Conservation (phyloP, 2,329 filamentous ascomycete species). For the Arthrobotrys megalospora region DNA sequence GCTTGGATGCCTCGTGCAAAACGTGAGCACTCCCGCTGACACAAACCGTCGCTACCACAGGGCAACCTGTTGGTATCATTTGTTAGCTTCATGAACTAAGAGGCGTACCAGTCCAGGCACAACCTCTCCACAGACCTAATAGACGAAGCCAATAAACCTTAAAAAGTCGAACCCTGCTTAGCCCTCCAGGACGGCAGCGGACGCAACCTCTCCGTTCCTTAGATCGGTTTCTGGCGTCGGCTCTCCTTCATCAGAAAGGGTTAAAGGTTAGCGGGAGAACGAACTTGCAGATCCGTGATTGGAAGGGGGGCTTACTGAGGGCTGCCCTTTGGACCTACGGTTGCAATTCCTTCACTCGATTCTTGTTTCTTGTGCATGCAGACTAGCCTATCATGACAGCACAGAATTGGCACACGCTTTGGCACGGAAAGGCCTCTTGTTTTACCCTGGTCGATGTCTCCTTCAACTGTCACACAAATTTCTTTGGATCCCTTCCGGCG, state of each 20-base stretch:
- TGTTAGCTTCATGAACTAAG: constrained; percentile 11
- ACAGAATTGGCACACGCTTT: constrained; percentile 58
- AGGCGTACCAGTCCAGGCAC: constrained; percentile 33
- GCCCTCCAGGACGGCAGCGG: constrained; percentile 56
- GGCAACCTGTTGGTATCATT: constrained; percentile 37
- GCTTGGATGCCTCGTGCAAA: constrained; percentile 47
- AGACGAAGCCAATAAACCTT: constrained; percentile 59
- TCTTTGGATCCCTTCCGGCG: constrained; percentile 11
- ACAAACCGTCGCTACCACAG: constrained; percentile 58
- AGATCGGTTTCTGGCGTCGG: constrained; percentile 33
- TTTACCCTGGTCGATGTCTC: constrained; percentile 50
- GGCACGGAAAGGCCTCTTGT: constrained; percentile 44
- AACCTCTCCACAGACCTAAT: constrained; percentile 19
- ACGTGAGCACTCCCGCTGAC: constrained; percentile 57
- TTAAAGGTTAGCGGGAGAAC: constrained; percentile 40
- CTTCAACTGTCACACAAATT: constrained; percentile 58
- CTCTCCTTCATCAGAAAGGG: constrained; percentile 27
- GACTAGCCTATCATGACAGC: constrained; percentile 48
- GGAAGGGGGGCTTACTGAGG: constrained; percentile 41
- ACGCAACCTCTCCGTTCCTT: constrained; percentile 61
- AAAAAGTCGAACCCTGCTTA: constrained; percentile 48
- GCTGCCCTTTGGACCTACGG: constrained; percentile 29
- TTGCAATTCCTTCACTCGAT: constrained; percentile 43
- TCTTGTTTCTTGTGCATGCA: constrained; percentile 46
- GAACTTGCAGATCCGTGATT: constrained; percentile 59